phyloP scores from a whole-genome alignment of 2,329 filamentous ascomycete species.

The Cladosporium austrohemisphaericum region DNA sequence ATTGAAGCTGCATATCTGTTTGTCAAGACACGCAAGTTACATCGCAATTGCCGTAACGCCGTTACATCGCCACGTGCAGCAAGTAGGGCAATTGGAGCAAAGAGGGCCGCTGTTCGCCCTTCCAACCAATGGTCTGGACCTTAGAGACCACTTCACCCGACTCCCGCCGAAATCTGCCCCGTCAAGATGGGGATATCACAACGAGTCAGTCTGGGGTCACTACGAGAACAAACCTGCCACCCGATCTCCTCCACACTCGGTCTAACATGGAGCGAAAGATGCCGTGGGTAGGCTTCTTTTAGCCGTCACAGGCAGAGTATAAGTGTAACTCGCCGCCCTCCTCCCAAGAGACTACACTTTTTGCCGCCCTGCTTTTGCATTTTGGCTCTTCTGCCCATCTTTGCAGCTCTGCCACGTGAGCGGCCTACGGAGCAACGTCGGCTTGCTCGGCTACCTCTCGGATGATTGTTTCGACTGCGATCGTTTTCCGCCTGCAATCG shows the following conservation, averaged over 20 bases:
- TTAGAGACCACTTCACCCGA: not conserved
- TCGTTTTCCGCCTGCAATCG: too few species aligned
- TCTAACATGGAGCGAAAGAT: constrained; percentile 3
- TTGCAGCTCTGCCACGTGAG: constrained; percentile 7
- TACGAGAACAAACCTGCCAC: not conserved
- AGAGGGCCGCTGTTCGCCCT: constrained; percentile 10
- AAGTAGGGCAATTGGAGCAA: not conserved
- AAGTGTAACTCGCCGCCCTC: constrained; percentile 5
- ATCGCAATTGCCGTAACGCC: too few species aligned
- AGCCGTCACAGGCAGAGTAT: constrained; percentile 13
- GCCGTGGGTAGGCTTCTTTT: constrained; percentile 11
- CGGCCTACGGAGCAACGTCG: too few species aligned
- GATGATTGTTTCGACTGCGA: too few species aligned
- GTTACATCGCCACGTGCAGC: too few species aligned
- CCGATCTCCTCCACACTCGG: constrained; percentile 13
- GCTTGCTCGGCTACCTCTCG: too few species aligned
- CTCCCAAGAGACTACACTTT: not conserved
- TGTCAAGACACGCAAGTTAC: not conserved
- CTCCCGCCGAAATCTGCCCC: not conserved
- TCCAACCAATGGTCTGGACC: not conserved
- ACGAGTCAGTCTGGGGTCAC: too few species aligned
- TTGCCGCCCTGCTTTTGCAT: not conserved
- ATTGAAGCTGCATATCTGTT: too few species aligned
- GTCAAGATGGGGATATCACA: too few species aligned
- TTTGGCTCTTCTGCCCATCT: not conserved